A percentile compares a stretch with the other conserved stretches of the same genome.
Conservation (phyloP, 2,329 filamentous ascomycete species). For the Epicoccum nigrum region DNA sequence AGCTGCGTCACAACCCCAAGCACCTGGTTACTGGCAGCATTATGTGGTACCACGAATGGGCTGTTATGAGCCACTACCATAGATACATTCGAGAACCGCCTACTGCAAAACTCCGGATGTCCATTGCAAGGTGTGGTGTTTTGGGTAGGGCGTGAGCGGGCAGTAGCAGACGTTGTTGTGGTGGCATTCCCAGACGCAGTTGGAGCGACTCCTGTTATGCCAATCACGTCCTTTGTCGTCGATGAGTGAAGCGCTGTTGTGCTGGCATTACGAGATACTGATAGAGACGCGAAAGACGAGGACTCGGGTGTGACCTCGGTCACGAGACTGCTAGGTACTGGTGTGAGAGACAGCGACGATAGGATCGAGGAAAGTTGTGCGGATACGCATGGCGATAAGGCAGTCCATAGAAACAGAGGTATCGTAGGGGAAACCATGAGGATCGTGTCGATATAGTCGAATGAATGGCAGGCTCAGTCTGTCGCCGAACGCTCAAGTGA, state of each 20-base stretch:
- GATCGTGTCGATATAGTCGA: slow-evolving; percentile 9
- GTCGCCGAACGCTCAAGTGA: slow-evolving; percentile 10
- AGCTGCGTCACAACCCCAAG: slow-evolving; percentile 38
- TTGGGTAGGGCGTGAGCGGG: slow-evolving; percentile 20
- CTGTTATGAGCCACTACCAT: slow-evolving; percentile 48
- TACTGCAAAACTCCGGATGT: slow-evolving; percentile 42
- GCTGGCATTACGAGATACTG: slow-evolving; percentile 21
- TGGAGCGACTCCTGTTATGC: slow-evolving; percentile 26
- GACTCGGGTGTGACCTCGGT: slow-evolving; percentile 1
- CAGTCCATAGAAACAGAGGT: slow-evolving; percentile 13
- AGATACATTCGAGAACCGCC: slow-evolving; percentile 44
- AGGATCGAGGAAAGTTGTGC: slow-evolving; percentile 23
- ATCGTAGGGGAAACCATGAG: slow-evolving; percentile 21
- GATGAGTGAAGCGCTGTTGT: slow-evolving; percentile 16
- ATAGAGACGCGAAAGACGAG: slow-evolving; percentile 8
- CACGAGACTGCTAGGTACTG: slow-evolving; percentile 18
- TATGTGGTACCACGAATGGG: slow-evolving; percentile 38
- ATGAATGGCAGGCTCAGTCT: slow-evolving; percentile 16
- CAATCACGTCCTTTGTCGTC: slow-evolving; percentile 22
- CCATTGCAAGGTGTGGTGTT: slow-evolving; percentile 45
- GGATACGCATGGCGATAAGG: slow-evolving; percentile 13
- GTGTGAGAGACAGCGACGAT: slow-evolving; percentile 9
- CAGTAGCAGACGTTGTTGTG: slow-evolving; percentile 13
- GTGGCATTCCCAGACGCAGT: slow-evolving; percentile 19
- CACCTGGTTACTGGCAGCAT: slow-evolving; percentile 43